Percentiles rank a stretch among this genome's conserved stretches.
Conservation (phyloP, 805 yeast genomes). For the Yamadazyma paraphyllophila region DNA sequence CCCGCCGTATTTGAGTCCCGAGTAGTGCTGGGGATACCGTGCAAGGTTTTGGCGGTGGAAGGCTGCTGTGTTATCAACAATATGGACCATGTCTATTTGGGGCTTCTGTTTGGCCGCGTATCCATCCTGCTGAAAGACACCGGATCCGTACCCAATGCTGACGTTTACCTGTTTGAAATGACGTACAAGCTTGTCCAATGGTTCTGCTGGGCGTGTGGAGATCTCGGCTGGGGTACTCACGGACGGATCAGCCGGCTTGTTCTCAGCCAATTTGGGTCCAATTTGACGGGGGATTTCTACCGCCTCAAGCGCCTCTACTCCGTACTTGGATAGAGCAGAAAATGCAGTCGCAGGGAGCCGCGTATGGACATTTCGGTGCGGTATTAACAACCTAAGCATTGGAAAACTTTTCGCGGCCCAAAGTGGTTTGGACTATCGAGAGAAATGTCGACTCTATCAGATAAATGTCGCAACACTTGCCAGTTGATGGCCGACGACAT, state of each 20-base stretch:
- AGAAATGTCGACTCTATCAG: too few species aligned
- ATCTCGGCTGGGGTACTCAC: neutral
- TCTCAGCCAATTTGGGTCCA: too few species aligned
- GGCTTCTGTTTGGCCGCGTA: constrained; percentile 36
- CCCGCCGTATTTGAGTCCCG: constrained; percentile 61
- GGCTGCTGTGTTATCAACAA: constrained; percentile 67
- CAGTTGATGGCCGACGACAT: too few species aligned
- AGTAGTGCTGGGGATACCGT: constrained; percentile 74
- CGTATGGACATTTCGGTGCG: too few species aligned
- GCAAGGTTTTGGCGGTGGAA: constrained; percentile 77
- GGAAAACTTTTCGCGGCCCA: neutral
- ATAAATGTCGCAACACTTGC: too few species aligned
- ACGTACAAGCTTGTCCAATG: neutral
- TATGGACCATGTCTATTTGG: constrained; percentile 83
- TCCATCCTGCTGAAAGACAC: constrained; percentile 73
- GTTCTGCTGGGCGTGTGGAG: neutral
- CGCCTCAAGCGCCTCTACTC: neutral
- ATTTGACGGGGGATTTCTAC: neutral
- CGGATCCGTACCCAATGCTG: constrained; percentile 87
- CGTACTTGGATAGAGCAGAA: neutral
- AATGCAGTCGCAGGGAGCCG: too few species aligned
- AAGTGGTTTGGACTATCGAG: too few species aligned
- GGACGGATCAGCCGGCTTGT: neutral
- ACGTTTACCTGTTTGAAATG: neutral
- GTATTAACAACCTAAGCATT: neutral